Conservation (phyloP, 2,329 filamentous ascomycete genomes). For the Dothideomycetes sp. region DNA sequence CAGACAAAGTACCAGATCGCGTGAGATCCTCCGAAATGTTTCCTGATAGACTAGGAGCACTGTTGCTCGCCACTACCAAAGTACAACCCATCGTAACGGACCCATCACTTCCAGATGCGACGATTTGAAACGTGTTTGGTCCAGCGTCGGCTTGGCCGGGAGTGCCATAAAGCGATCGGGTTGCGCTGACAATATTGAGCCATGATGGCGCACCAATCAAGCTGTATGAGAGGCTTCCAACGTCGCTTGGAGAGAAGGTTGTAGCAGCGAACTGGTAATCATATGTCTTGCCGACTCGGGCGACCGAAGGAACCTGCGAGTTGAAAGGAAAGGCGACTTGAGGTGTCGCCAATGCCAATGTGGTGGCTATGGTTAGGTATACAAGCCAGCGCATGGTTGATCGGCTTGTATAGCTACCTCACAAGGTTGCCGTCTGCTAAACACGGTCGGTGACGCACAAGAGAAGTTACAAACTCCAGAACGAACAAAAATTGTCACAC, state of each 20-base stretch:
- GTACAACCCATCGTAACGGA: slow-evolving; percentile 57
- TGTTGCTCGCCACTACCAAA: slow-evolving; percentile 56
- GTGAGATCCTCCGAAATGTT: slow-evolving; percentile 52
- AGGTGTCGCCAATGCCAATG: slow-evolving; percentile 18
- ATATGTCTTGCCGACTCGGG: slow-evolving; percentile 58
- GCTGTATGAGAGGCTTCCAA: slow-evolving; percentile 52
- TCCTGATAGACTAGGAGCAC: slow-evolving; percentile 45
- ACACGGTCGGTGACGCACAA: neutral
- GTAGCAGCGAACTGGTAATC: slow-evolving; percentile 61
- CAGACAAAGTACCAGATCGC: slow-evolving; percentile 43
- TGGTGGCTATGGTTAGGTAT: neutral
- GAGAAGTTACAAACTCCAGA: neutral
- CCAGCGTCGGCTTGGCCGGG: slow-evolving; percentile 52
- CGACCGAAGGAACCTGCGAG: slow-evolving; percentile 72
- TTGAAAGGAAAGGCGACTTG: slow-evolving; percentile 63
- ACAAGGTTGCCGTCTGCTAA: neutral
- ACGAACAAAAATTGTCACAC: neutral
- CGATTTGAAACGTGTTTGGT: slow-evolving; percentile 53
- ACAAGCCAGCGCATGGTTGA: neutral
- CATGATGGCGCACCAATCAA: slow-evolving; percentile 59
- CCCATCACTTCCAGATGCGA: slow-evolving; percentile 59
- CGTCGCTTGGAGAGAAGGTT: slow-evolving; percentile 58
- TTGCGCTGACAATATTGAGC: slow-evolving; percentile 60
- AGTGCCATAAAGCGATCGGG: slow-evolving; percentile 60
- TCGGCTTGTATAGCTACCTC: neutral